phyloP scores from a whole-genome alignment of 805 yeast genomes.

The Metschnikowia similis region DNA sequence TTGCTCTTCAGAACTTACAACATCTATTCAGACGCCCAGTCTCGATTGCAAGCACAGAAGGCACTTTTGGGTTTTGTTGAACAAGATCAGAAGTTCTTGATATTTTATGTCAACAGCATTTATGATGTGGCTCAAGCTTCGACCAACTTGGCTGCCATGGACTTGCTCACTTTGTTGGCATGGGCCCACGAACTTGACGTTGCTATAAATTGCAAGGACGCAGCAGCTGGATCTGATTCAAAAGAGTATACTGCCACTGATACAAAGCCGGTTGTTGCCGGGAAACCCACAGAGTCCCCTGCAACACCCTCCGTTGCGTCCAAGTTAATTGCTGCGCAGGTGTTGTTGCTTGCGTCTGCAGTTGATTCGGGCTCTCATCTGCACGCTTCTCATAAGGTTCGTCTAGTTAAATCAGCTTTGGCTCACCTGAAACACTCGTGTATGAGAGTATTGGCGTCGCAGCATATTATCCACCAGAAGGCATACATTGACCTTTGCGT shows the following conservation, averaged over 20 bases:
- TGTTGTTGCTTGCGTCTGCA: slow-evolving; percentile 37
- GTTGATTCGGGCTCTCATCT: slow-evolving; percentile 23
- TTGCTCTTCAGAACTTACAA: slow-evolving; percentile 45
- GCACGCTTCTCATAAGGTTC: slow-evolving; percentile 18
- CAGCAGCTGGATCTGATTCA: not conserved
- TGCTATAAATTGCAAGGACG: not conserved
- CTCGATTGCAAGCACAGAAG: slow-evolving; percentile 40
- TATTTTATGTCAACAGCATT: slow-evolving; percentile 38
- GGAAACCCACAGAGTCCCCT: slow-evolving; percentile 16
- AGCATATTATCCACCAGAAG: not conserved
- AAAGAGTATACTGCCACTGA: not conserved
- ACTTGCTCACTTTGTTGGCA: slow-evolving; percentile 51
- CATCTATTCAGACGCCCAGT: slow-evolving; percentile 47
- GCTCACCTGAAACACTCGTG: slow-evolving; percentile 27
- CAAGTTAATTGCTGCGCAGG: slow-evolving; percentile 22
- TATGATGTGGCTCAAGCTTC: slow-evolving; percentile 24
- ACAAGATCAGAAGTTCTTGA: slow-evolving; percentile 28
- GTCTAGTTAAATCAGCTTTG: slow-evolving; percentile 27
- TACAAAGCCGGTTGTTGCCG: slow-evolving; percentile 5
- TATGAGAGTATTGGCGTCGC: slow-evolving; percentile 4
- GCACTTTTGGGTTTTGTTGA: slow-evolving; percentile 36
- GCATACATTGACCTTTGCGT: slow-evolving; percentile 5
- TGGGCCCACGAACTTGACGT: slow-evolving; percentile 40
- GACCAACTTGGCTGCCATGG: slow-evolving; percentile 47
- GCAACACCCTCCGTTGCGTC: slow-evolving; percentile 7